These are phyloP conservation scores for Candida railenensis DNA, from an alignment of 805 yeast species.

Conservation along the genomic window DNA sequence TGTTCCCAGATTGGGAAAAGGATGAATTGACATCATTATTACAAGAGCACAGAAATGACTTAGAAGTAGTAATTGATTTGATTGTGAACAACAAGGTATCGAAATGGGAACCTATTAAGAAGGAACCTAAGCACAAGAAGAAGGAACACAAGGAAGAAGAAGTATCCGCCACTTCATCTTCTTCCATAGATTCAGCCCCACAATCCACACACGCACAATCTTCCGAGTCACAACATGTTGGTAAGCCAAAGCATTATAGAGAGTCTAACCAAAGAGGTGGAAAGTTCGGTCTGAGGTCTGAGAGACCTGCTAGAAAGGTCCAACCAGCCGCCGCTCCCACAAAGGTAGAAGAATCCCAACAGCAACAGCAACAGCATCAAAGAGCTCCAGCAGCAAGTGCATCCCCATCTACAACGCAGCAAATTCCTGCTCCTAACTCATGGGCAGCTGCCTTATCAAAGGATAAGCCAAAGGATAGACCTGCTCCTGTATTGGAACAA, in stretches of 20 bases:
- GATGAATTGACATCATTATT: conserved; percentile 80
- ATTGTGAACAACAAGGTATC: conserved; percentile 87
- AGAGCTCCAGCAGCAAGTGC: conserved; percentile 21
- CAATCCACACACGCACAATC: conserved; percentile 8
- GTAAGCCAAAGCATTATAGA: conserved; percentile 8
- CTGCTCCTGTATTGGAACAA: conserved; percentile 8
- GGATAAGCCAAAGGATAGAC: conserved; percentile 26
- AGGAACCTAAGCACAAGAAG: conserved; percentile 54
- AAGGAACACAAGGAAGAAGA: conserved; percentile 24
- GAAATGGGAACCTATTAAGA: conserved; percentile 92
- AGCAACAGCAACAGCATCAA: conserved; percentile 9
- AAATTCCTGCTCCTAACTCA: conserved; percentile 25
- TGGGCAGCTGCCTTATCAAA: conserved; percentile 45
- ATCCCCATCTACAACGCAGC: conserved; percentile 15
- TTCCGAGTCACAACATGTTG: conserved; percentile 4
- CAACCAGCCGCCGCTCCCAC: conserved; percentile 16
- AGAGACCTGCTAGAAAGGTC: conserved; percentile 10
- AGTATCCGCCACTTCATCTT: conserved; percentile 6
- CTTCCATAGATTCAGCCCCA: background rate
- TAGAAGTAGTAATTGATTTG: conserved; percentile 79
- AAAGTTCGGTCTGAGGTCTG: background rate
- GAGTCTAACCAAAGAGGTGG: conserved; percentile 9
- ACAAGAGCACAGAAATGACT: conserved; percentile 67
- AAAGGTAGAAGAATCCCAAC: conserved; percentile 3
- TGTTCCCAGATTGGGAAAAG: conserved; percentile 92